Evolutionary conservation across 2,329 filamentous ascomycete species (phyloP).

Genomic region (Microdochium paspali): DNA sequence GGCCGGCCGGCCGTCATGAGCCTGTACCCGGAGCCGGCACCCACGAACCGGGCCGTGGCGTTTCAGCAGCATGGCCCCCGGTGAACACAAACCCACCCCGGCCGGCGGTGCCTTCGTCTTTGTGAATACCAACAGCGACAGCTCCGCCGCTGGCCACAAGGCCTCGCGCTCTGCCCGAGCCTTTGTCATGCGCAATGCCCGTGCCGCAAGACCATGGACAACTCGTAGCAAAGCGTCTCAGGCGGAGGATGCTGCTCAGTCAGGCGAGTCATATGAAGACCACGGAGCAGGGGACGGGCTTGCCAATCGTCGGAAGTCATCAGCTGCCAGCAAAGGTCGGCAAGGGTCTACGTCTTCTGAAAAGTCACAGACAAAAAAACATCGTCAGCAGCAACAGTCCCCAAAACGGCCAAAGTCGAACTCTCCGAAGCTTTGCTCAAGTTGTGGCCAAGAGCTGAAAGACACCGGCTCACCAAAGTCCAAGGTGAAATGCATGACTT

Average conservation of each 20-base stretch:
- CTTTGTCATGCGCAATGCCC: constrained; percentile 2
- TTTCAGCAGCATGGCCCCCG: neutral
- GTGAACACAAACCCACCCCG: neutral
- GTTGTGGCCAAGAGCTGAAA: neutral
- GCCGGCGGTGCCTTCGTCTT: neutral
- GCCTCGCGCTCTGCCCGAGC: neutral
- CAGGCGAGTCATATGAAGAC: neutral
- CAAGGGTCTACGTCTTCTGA: neutral
- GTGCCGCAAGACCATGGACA: neutral
- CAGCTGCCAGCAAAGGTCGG: neutral
- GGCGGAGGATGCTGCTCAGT: neutral
- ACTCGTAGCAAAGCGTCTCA: neutral
- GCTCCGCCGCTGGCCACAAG: neutral
- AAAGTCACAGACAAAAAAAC: neutral
- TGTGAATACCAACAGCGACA: neutral
- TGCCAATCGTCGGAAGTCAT: neutral
- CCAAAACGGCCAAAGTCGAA: neutral
- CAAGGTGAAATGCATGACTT: neutral
- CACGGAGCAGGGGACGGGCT: neutral
- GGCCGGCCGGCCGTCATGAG: neutral
- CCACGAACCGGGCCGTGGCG: neutral
- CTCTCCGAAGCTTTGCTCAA: neutral
- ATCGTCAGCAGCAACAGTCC: neutral
- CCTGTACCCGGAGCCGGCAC: neutral
- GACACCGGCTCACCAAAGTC: neutral